Base-by-base conservation (phyloP, 2,329 filamentous ascomycete genomes). In the Helminthosporium solani region DNA sequence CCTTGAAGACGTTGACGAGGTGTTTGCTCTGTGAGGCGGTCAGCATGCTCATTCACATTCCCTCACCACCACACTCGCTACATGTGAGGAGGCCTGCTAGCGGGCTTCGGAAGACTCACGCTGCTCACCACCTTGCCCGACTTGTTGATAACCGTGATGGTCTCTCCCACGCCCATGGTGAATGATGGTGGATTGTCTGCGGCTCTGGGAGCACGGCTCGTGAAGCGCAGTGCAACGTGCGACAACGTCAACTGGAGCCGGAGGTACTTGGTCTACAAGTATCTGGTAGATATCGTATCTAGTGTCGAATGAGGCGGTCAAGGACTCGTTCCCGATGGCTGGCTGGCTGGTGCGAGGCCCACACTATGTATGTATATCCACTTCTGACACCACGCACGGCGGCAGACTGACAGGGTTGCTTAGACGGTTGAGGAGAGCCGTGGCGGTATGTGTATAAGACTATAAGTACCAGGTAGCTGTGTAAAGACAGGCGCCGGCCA, bases 91-190 rank as follows among this genome's bases (percentile, higher is more conserved):
- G n/a, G n/a, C n/a, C n/a, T n/a, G 40, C 30, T n/a, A 34, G 8
- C 18, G 28, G 41, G 53, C 33, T 51, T 31, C 16, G 43, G 46
- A 36, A 48, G 53, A 77, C 86, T 70, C 78, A 91, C 89, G 49
- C 86, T 94, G 78, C 85, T 91, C 60, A 96, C 88, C 40, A 95
- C 85, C 74, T 95, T 95, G 62, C 90, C 90, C 47, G 89, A 94
- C 70, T 83, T 90, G 75, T 95, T 94, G 72, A 95, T 86, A 63
- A 95, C 88, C 56, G 89, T 91, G 58, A 96, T 84, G 40, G 88
- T 92, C 72, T 95, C 86, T 53, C 80, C 77, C 25, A 82, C 55
- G 18, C 63, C 66, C 66, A 70, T 69, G 40, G 49, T 52, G 58
- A 41, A 47, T 50, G 45, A 41, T 44, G 44, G n/a, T 38, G 19